phyloP scores from a whole-genome alignment of 164 flowering plant species.

The Taxillus chinensis region DNA sequence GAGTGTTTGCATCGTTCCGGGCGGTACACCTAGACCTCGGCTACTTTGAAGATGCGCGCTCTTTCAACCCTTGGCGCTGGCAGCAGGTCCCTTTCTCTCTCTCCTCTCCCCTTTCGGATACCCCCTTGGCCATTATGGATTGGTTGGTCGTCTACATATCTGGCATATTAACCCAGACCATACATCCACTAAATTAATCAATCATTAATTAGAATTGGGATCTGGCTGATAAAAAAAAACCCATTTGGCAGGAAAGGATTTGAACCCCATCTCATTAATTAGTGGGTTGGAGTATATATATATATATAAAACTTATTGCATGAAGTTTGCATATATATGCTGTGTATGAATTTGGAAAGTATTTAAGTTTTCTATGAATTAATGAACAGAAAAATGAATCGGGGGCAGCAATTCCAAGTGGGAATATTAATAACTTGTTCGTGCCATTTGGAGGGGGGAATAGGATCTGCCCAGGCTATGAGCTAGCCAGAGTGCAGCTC shows the following conservation, averaged over 20 bases:
- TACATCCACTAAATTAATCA: too few relatives aligned
- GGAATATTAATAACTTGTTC: slow-evolving; percentile 23
- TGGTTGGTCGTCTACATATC: too few relatives aligned
- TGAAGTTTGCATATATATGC: too few relatives aligned
- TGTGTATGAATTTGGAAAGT: too few relatives aligned
- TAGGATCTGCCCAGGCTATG: slow-evolving; percentile 86
- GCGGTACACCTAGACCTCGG: slow-evolving; percentile 79
- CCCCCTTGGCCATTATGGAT: too few relatives aligned
- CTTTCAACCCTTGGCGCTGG: slow-evolving; percentile 98
- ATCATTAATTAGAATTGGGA: too few relatives aligned
- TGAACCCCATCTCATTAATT: too few relatives aligned
- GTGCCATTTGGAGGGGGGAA: slow-evolving; percentile 95
- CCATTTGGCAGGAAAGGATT: too few relatives aligned
- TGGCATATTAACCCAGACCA: too few relatives aligned
- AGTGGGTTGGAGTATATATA: too few relatives aligned
- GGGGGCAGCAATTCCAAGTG: slow-evolving; percentile 19
- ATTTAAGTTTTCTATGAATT: background rate
- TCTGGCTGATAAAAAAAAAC: too few relatives aligned
- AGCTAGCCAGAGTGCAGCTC: slow-evolving; percentile 75
- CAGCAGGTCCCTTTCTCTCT: slow-evolving; percentile 39
- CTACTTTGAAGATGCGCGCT: slow-evolving; percentile 74
- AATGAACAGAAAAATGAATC: slow-evolving; percentile 31
- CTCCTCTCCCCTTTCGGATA: background rate
- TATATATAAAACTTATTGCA: too few relatives aligned
- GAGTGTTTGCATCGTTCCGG: slow-evolving; percentile 78